A percentile compares a stretch with the other conserved stretches of the same genome.
Evolutionary conservation across 495 filamentous ascomycete genomes (phyloP).

Genomic region (Penicillium dipodomyicola): DNA sequence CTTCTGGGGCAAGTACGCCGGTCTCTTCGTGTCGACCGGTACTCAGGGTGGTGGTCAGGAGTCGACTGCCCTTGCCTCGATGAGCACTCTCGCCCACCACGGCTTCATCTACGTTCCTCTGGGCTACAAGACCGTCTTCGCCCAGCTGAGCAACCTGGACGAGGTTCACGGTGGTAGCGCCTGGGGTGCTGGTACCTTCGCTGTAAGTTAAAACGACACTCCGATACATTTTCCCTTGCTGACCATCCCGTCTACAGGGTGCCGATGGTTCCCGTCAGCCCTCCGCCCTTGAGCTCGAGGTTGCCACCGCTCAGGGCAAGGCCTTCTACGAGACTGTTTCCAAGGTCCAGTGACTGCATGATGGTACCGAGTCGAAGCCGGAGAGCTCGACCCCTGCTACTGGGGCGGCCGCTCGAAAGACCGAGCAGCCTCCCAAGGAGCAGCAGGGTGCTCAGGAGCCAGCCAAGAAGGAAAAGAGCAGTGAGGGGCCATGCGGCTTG

Average conservation of each 20-base stretch:
- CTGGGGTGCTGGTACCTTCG: constrained; percentile 95
- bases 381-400: constrained; percentile 30
- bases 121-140: constrained; percentile 83
- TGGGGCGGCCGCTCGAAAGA: constrained; percentile 21
- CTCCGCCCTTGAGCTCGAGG: constrained; percentile 63
- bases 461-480: constrained; percentile 38
- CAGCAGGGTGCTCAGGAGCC: constrained; percentile 32
- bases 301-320: constrained; percentile 82
- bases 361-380: constrained; percentile 40
- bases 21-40: constrained; percentile 84
- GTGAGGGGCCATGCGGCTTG: constrained; percentile 66
- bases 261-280: constrained; percentile 81
- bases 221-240: background rate
- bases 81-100: constrained; percentile 91
- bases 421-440: constrained; percentile 24
- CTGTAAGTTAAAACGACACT: constrained; percentile 48
- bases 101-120: constrained; percentile 94
- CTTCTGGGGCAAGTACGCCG: constrained; percentile 88
- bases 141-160: constrained; percentile 59
- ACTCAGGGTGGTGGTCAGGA: constrained; percentile 90
- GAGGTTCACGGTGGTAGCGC: constrained; percentile 83
- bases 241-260: constrained; percentile 32
- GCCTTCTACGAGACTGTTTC: constrained; percentile 77
- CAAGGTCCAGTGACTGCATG: constrained; percentile 87
- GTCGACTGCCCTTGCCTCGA: constrained; percentile 72